phyloP scores from a whole-genome alignment of 1,284 basidiomycete species.

The Cutaneotrichosporon sp. region DNA sequence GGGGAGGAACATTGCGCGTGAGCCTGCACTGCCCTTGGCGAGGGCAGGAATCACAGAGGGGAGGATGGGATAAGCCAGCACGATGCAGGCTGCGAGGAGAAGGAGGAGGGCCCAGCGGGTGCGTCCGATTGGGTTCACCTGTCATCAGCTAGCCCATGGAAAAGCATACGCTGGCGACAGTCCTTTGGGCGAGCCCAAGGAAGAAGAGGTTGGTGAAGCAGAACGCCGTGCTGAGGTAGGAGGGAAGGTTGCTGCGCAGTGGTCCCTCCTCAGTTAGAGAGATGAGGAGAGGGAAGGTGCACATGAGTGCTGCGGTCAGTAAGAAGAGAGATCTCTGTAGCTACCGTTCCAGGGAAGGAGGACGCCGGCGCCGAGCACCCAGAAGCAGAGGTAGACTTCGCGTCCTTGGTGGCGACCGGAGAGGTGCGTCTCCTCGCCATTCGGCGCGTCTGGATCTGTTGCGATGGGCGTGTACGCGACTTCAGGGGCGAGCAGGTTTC shows the following conservation, averaged over 20 bases:
- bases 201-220: constrained; percentile 52
- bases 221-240: constrained; percentile 45
- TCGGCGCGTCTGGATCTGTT: neutral
- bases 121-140: constrained; percentile 41
- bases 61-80: constrained; percentile 45
- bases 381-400: constrained; percentile 45
- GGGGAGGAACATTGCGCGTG: constrained; percentile 33
- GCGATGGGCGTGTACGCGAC: constrained; percentile 13
- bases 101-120: constrained; percentile 42
- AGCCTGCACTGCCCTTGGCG: constrained; percentile 6
- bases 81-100: constrained; percentile 31
- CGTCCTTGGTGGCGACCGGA: neutral
- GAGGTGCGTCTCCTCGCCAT: constrained; percentile 2
- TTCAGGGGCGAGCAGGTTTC: neutral
- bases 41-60: constrained; percentile 41
- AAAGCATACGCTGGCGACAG: constrained; percentile 41
- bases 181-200: constrained; percentile 48
- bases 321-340: neutral
- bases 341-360: constrained; percentile 53
- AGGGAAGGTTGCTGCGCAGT: constrained; percentile 38
- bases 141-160: constrained; percentile 11
- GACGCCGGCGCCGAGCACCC: constrained; percentile 50
- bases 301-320: constrained; percentile 44
- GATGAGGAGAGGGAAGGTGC: constrained; percentile 46
- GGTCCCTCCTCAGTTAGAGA: constrained; percentile 39